Evolutionary conservation across 192 early-diverging fungal genomes (phyloP).

Genomic region (Umbelopsis ramanniana): DNA sequence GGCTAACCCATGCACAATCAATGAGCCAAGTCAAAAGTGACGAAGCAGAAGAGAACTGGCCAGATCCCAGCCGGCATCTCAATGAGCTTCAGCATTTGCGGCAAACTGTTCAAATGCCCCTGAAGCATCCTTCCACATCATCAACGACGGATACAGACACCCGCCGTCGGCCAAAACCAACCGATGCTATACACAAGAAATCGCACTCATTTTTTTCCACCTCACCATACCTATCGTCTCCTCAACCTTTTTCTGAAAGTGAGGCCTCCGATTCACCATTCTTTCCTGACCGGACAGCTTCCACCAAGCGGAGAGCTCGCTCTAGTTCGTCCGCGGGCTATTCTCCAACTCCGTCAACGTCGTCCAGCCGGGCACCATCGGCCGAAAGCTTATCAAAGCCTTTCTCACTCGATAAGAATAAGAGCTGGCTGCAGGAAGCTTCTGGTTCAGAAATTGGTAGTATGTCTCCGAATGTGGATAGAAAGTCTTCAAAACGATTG

Average conservation of each 20-base stretch:
- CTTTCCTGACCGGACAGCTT: not conserved
- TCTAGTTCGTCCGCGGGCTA: not conserved
- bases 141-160: not conserved
- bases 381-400: not conserved
- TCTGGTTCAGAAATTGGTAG: not conserved
- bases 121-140: not conserved
- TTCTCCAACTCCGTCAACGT: constrained; percentile 19
- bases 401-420: constrained; percentile 3
- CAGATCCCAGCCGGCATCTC: constrained; percentile 4
- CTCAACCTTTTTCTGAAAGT: constrained; percentile 1
- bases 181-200: not conserved
- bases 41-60: constrained; percentile 1
- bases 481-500: not conserved
- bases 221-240: constrained; percentile 4
- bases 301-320: constrained; percentile 1
- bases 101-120: constrained; percentile 4
- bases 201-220: constrained; percentile 8
- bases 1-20: not conserved
- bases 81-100: constrained; percentile 23
- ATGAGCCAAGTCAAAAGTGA: constrained; percentile 12
- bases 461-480: not conserved
- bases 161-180: not conserved
- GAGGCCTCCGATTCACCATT: constrained; percentile 1
- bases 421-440: constrained; percentile 14
- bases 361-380: not conserved